Base-by-base conservation (phyloP, 371 early-diverging fungal species). In the Actinomortierella wolfii region DNA sequence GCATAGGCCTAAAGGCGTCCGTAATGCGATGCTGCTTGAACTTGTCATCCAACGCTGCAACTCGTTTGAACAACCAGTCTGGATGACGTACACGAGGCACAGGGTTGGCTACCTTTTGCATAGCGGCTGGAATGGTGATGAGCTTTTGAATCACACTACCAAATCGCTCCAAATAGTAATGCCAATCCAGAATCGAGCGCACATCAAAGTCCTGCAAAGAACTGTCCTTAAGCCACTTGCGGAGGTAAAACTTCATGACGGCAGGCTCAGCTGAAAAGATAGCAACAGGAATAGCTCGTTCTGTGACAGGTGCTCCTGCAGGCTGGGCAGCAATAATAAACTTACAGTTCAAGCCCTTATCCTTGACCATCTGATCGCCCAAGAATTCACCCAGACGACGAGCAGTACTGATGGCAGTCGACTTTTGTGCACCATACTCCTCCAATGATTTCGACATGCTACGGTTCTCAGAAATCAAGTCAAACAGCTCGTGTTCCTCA, bases 81-180 rank as follows among this genome's bases (percentile, higher is more conserved):
- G 99, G 99, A 70, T 96, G 94, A 13, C 82, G 77, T 2, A 99
- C 89, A 24, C 98, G 84, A 17, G 94, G 92, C 3, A 99, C 88
- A 1, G 99, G 99, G 76, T 99, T 99, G 6, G 81, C 34, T 4
- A 99, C 89, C 24, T 89, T 86, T 78, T 99, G 99, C 92, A 96
- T 92, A 3, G 97, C 95, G 2, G 99, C 99, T 4, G 99, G 99
- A 66, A 99, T 97, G 4, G 98, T 95, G 63, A 99, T 97, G 44
- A 99, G 80, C 74, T 99, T 98, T 70, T 95, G 97, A 65, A 99
- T 92, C 1, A 97, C 95, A 23, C 91, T 89, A 18, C 94, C 95
- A 62, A 99, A 94, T 40, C 99, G 92, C 64, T 98, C 98, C 56
- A 94, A 64, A 74, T 99, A 99, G 78, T 99, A 99, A 45, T 89